Conservation (phyloP, 73 alveolate genomes). For the Tetrahymena borealis region DNA sequence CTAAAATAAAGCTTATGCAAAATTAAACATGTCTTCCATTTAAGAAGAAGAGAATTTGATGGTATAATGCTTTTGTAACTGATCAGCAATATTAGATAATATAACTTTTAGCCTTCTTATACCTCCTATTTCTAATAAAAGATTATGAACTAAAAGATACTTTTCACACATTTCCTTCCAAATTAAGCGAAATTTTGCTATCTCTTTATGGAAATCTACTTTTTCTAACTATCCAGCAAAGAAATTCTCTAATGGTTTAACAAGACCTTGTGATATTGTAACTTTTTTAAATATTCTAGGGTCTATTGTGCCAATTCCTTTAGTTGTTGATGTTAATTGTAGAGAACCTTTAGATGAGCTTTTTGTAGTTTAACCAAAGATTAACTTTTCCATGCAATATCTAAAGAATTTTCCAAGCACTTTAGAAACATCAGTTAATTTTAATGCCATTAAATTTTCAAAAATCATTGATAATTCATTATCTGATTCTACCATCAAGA, state of each 20-base stretch:
- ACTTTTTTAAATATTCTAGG: background rate
- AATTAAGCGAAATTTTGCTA: background rate
- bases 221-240: background rate
- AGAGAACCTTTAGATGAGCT: background rate
- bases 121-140: background rate
- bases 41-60: background rate
- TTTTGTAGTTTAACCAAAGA: background rate
- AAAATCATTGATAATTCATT: background rate
- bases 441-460: background rate
- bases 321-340: background rate
- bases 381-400: background rate
- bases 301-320: background rate
- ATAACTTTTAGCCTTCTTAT: background rate
- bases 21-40: background rate
- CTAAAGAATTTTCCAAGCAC: background rate
- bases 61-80: background rate
- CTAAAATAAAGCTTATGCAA: background rate
- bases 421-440: background rate
- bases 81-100: background rate
- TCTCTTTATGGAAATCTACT: background rate
- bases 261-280: background rate
- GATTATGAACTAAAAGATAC: background rate
- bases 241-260: background rate
- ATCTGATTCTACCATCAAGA: background rate
- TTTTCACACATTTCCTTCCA: background rate